phyloP scores from a whole-genome alignment of 768 basidiomycete genomes.

The Phallus indusiatus region DNA sequence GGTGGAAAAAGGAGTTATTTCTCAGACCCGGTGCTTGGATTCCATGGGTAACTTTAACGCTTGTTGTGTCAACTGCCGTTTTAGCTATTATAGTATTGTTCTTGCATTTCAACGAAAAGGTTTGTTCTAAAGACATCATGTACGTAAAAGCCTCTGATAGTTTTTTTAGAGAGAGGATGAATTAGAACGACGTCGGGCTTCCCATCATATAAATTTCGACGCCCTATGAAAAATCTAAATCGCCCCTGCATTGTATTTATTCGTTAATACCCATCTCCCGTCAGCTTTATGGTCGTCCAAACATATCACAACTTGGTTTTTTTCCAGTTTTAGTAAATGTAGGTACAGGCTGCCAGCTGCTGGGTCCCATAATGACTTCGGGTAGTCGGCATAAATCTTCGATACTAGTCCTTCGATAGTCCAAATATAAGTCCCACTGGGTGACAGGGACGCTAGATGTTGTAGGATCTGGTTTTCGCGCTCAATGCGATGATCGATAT shows the following conservation, averaged over 20 bases:
- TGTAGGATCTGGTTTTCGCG: slow-evolving; percentile 71
- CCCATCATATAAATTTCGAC: slow-evolving; percentile 98
- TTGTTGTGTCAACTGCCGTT: slow-evolving; percentile 60
- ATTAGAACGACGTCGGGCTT: slow-evolving; percentile 71
- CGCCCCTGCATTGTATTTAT: background rate
- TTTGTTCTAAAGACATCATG: slow-evolving; percentile 24
- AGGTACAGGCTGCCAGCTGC: slow-evolving; percentile 61
- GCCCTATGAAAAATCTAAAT: slow-evolving; percentile 49
- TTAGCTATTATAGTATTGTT: slow-evolving; percentile 78
- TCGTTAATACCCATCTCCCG: slow-evolving; percentile 34
- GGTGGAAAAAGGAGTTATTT: slow-evolving; percentile 86
- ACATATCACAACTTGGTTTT: slow-evolving; percentile 47
- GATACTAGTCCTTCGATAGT: slow-evolving; percentile 59
- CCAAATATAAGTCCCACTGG: slow-evolving; percentile 28
- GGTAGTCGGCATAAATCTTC: slow-evolving; percentile 62
- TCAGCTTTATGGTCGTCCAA: slow-evolving; percentile 45
- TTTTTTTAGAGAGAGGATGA: slow-evolving; percentile 83
- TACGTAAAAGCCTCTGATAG: slow-evolving; percentile 3
- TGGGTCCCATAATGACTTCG: slow-evolving; percentile 58
- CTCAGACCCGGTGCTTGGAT: slow-evolving; percentile 95
- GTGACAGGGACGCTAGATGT: slow-evolving; percentile 31
- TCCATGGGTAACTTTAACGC: slow-evolving; percentile 89
- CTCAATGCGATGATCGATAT: slow-evolving; percentile 73
- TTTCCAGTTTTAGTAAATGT: slow-evolving; percentile 65
- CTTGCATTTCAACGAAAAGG: slow-evolving; percentile 90